Evolutionary conservation across 805 yeast species (phyloP), one percentile per base, ranked within the genome.

Genomic region (Barnettozyma siamensis): DNA sequence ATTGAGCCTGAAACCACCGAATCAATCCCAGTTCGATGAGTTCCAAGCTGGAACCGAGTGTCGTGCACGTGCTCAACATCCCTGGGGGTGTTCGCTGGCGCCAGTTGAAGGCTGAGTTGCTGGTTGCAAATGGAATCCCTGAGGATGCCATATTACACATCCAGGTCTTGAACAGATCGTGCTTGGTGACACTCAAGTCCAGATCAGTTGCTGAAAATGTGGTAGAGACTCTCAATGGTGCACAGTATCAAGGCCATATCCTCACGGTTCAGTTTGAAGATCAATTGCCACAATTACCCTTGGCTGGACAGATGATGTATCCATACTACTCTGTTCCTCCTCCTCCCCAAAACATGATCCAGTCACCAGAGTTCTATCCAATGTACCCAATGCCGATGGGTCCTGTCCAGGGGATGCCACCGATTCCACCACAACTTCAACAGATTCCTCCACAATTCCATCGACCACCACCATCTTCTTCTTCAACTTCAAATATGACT

Each of bases 81-180:
- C 60, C 60, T 2, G 44, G 43, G 0, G 49, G 41, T 7, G 17
- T 35, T 9, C 47, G 40, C 21, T 54, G 59, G 58, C 45, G 53
- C 16, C 50, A 51, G 27, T 38, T 55, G n/a, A 54, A 52, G 35
- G 32, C 32, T 4, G 44, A 45, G 16, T 33, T 48, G 7, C 38
- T 55, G 3, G 35, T 49, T 35, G 41, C 47, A 5, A 31, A 40
- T 32, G 43, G 38, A 28, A 38, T 53, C 35, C 44, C 51, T 7
- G 55, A 53, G 19, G 42, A 50, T 3, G 29, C 44, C 7, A 44
- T 53, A 21, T 38, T 55, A 10, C 53, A 50, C 28, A 54, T 55
- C 33, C 51, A 52, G 43, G 43, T 53, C 8, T 34, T 37, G 23
- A 43, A 38, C n/a, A 35, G 32, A 5, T 11, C 39, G 5, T 45